Evolutionary conservation across 352 stramenopile species (phyloP), one percentile per base, ranked within the genome.

Genomic region (Globisporangium paroecandrum): DNA sequence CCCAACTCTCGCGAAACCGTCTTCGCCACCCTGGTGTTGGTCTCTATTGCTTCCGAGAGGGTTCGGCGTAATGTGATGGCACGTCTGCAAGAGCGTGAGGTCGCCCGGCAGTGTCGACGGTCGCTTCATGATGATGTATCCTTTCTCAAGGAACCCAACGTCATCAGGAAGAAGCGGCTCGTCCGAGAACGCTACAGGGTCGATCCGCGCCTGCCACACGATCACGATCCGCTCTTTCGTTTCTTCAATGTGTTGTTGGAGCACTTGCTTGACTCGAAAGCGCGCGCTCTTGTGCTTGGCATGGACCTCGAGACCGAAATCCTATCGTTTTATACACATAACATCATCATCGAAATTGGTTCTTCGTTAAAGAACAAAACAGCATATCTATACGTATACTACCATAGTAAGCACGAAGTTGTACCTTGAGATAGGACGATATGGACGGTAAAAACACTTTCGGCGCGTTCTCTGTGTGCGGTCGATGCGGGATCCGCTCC

Each of bases 171-270:
- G 68, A 1, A 73, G 72, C 22, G 66, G 47, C 8, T 55, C 70
- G 12, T 75, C 77, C 1, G 70, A 77, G 58, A 86, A 79, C 61
- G 78, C 76, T n/a, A 82, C 73, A 0, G 81, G 78, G 38, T 83
- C 79, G 29, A 83, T 67, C 13, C 77, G 34, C 1, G 75, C 77
- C 6, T 72, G 64, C 69, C 77, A 86, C 9, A 86, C 24, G 53
- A 89, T 74, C 27, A 89, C 65, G 22, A 84, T 65, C n/a, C 78
- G 78, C 0, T 83, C 69, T 13, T 55, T 43, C 36, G 9, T 9
- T 9, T 61, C 58, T 22, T 77, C 70, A 15, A 67, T 68, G 36
- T 76, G 72, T 62, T 75, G 73, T 25, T 73, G 66, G 3, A 75
- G 22, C 0, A 82, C 69, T n/a, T 77, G 68, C 46, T 84, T 81